phyloP scores from a whole-genome alignment of 495 filamentous ascomycete genomes.

The Penicillium pulvis region DNA sequence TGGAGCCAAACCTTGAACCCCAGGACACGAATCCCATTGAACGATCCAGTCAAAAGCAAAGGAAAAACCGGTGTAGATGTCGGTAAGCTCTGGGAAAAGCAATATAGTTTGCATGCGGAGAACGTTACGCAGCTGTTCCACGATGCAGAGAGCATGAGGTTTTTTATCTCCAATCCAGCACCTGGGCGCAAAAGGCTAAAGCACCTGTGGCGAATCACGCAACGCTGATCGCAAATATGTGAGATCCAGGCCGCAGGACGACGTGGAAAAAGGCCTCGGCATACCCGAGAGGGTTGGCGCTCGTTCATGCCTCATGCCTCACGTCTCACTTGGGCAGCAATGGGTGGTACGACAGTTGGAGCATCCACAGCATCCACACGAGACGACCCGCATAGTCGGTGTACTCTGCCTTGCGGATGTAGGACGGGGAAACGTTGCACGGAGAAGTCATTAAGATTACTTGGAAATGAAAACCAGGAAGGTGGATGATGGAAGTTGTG shows the following conservation, averaged over 20 bases:
- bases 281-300: constrained; percentile 12
- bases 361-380: constrained; percentile 11
- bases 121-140: constrained; percentile 1
- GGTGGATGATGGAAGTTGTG: not conserved
- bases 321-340: constrained; percentile 25
- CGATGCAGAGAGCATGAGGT: not conserved
- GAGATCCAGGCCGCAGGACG: not conserved
- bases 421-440: constrained; percentile 24
- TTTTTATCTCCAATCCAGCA: not conserved
- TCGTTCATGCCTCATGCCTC: constrained; percentile 7
- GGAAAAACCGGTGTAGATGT: not conserved
- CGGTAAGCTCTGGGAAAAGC: not conserved
- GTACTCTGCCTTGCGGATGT: constrained; percentile 7
- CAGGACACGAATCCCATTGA: not conserved
- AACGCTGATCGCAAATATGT: not conserved
- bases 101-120: not conserved
- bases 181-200: constrained; percentile 4
- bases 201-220: not conserved
- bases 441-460: not conserved
- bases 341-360: constrained; percentile 12
- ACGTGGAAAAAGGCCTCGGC: not conserved
- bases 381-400: constrained; percentile 16
- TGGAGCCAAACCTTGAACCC: not conserved
- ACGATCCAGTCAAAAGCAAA: not conserved
- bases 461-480: not conserved